These are phyloP conservation scores for Aspergillus latus DNA, from an alignment of 2,329 filamentous ascomycete genomes.

Conservation along the genomic window DNA sequence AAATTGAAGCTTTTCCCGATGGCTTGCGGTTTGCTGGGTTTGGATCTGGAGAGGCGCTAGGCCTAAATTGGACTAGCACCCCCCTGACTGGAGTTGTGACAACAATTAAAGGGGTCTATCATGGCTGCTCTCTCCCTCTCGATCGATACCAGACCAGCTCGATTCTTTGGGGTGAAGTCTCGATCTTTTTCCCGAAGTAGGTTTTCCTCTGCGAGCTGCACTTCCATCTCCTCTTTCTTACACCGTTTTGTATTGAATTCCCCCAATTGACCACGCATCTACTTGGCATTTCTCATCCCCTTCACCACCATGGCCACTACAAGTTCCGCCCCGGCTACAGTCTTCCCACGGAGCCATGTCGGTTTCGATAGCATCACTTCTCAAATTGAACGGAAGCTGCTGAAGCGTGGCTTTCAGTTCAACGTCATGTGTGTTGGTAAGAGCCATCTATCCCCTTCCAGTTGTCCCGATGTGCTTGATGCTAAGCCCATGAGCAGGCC, in stretches of 20 bases:
- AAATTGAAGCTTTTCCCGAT: slow-evolving; percentile 25
- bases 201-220: slow-evolving; percentile 8
- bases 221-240: slow-evolving; percentile 17
- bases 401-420: slow-evolving; percentile 99
- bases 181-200: slow-evolving; percentile 14
- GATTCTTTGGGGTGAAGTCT: slow-evolving; percentile 15
- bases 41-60: slow-evolving; percentile 33
- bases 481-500: slow-evolving; percentile 59
- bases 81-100: slow-evolving; percentile 38
- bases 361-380: slow-evolving; percentile 99
- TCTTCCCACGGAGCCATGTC: slow-evolving; percentile 95
- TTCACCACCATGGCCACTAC: slow-evolving; percentile 64
- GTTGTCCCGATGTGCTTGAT: not conserved
- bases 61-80: slow-evolving; percentile 31
- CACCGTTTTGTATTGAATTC: slow-evolving; percentile 16
- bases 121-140: slow-evolving; percentile 20
- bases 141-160: slow-evolving; percentile 16
- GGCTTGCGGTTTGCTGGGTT: slow-evolving; percentile 20
- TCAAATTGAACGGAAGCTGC: slow-evolving; percentile 98
- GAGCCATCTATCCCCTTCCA: slow-evolving; percentile 43
- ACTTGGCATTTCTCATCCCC: slow-evolving; percentile 12
- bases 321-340: slow-evolving; percentile 52
- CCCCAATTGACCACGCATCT: slow-evolving; percentile 26
- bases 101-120: slow-evolving; percentile 28
- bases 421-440: slow-evolving; percentile 98